Percentiles rank a stretch among this genome's conserved stretches.
These are phyloP conservation scores for Aspergillus cejpii DNA, from an alignment of 2,329 filamentous ascomycete genomes.

Conservation along the genomic window DNA sequence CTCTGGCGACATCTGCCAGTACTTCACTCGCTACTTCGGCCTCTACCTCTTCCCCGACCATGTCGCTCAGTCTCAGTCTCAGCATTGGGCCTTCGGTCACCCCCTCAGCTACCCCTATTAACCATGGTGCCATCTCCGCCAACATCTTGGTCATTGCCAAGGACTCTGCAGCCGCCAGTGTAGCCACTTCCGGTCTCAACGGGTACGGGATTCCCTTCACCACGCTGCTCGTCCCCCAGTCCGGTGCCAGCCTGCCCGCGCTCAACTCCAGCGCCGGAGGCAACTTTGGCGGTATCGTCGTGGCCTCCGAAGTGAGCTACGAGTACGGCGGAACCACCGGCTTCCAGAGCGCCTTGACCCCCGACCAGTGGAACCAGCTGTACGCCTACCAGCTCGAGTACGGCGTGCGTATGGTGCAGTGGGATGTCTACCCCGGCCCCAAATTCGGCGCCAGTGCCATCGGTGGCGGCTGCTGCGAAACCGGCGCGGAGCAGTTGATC, in stretches of 20 bases:
- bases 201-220: constrained; percentile 57
- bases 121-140: constrained; percentile 21
- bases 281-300: constrained; percentile 55
- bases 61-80: constrained; percentile 21
- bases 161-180: constrained; percentile 45
- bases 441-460: constrained; percentile 44
- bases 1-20: constrained; percentile 1
- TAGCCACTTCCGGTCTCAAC: constrained; percentile 50
- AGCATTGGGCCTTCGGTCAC: constrained; percentile 11
- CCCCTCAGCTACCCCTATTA: constrained; percentile 17
- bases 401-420: constrained; percentile 55
- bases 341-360: constrained; percentile 50
- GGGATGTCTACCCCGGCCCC: constrained; percentile 51
- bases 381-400: constrained; percentile 54
- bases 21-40: constrained; percentile 5
- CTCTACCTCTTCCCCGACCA: constrained; percentile 11
- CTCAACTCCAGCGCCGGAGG: constrained; percentile 48
- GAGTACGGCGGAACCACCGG: constrained; percentile 40
- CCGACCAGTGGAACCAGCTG: constrained; percentile 50
- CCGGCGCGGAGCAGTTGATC: constrained; percentile 47
- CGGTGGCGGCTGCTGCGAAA: constrained; percentile 43
- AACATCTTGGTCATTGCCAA: constrained; percentile 53
- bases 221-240: constrained; percentile 49
- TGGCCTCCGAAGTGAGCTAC: constrained; percentile 50
- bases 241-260: constrained; percentile 46